phyloP scores from a whole-genome alignment of 208 protist species.

The Wallacemonas sp. region DNA sequence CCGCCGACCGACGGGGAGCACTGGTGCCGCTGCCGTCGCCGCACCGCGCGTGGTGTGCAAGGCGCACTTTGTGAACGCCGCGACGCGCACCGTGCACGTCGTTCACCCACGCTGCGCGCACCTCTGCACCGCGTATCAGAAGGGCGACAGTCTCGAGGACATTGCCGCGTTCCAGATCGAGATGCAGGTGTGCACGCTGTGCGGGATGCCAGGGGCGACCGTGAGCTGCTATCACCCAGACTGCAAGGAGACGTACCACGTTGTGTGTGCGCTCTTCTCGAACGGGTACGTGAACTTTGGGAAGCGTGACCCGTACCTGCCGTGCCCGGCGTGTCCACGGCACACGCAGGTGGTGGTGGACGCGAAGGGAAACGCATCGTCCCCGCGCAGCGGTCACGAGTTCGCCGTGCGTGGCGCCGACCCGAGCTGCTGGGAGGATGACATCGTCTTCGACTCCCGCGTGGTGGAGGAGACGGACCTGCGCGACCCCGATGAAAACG shows the following conservation, averaged over 20 bases:
- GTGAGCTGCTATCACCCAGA: constrained; percentile 84
- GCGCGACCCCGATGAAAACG: constrained; percentile 86
- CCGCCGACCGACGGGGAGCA: background rate
- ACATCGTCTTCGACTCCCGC: constrained; percentile 82
- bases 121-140: constrained; percentile 77
- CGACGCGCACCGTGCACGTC: constrained; percentile 53
- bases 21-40: background rate
- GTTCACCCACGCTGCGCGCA: constrained; percentile 86
- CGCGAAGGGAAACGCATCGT: constrained; percentile 12
- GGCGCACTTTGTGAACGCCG: constrained; percentile 64
- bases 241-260: constrained; percentile 84
- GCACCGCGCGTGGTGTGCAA: constrained; percentile 46
- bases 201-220: constrained; percentile 64
- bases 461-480: constrained; percentile 75
- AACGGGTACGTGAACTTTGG: constrained; percentile 88
- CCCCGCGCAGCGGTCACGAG: constrained; percentile 1
- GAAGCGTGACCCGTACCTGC: constrained; percentile 78
- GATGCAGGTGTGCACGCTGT: constrained; percentile 68
- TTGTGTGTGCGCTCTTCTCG: constrained; percentile 76
- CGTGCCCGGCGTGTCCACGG: constrained; percentile 75
- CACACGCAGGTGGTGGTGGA: constrained; percentile 71
- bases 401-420: constrained; percentile 43
- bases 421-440: constrained; percentile 66
- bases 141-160: constrained; percentile 71
- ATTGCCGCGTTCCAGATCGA: constrained; percentile 51